Evolutionary conservation across 139 green algal genomes (phyloP).

Genomic region (Micractinium conductrix): DNA sequence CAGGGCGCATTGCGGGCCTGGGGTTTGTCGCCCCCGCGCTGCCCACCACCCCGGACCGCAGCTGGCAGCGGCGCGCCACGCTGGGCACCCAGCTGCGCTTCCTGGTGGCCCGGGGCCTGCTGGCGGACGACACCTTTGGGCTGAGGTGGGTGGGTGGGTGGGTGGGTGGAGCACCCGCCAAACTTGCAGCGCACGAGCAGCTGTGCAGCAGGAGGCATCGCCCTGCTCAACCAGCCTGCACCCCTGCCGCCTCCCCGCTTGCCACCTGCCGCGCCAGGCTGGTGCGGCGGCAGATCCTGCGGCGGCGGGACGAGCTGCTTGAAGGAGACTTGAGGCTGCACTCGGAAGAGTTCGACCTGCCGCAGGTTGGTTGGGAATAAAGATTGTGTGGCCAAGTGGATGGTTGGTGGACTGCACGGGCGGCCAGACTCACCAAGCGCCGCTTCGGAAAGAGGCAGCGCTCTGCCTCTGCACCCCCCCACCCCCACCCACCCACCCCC

Average conservation of each 20-base stretch:
- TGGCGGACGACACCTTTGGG: slow-evolving; percentile 51
- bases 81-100: slow-evolving; percentile 56
- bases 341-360: neutral
- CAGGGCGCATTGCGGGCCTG: slow-evolving; percentile 22
- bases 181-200: neutral
- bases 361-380: neutral
- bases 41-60: slow-evolving; percentile 35
- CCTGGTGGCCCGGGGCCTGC: slow-evolving; percentile 43
- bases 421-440: too few species aligned
- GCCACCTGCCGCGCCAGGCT: slow-evolving; percentile 25
- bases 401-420: too few species aligned
- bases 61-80: slow-evolving; percentile 38
- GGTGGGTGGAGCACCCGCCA: too few species aligned
- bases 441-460: neutral
- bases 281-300: slow-evolving; percentile 55
- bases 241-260: too few species aligned
- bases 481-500: neutral
- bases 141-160: slow-evolving; percentile 43
- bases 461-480: neutral
- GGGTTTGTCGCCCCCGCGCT: slow-evolving; percentile 65
- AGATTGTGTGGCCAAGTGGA: too few species aligned
- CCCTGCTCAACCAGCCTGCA: neutral
- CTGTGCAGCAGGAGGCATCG: too few species aligned
- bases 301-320: slow-evolving; percentile 45
- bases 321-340: slow-evolving; percentile 47